Evolutionary conservation across 116 monocot species (phyloP), one percentile per base, ranked within the genome.

Genomic region (Trichopus zeylanicus): DNA sequence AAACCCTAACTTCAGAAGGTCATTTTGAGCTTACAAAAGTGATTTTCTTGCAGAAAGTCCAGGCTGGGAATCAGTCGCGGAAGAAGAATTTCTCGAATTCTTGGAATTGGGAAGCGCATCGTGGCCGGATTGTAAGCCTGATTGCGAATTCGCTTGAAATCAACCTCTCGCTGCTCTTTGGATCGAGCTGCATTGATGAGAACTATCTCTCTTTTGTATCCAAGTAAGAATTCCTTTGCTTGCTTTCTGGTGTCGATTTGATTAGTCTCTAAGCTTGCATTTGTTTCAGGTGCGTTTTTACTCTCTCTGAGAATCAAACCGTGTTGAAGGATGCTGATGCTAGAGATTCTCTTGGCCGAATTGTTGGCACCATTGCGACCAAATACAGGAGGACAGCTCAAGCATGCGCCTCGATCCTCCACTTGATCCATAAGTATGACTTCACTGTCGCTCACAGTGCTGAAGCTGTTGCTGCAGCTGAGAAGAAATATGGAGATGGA

Each of bases 101-200:
- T 29, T 99, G 92, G 92, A 99, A 89, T 62, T 88, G 76, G 80
- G 88, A 88, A 61, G 34, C 61, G 11, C 76, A 88, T 38, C 79
- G 99, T 51, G 57, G 78, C 26, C 79, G 83, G 31, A 82, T 99
- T 34, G 25, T 92, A 26, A 76, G 63, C 70, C 42, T 86, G 55
- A 77, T 99, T 57, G 92, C 99, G 20, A 99, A 76, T 62, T 99
- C 99, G 21, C 70, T 99, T 2, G 99, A 99, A 48, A 83, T 88
- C 29, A 81, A 92, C 63, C 66, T 85, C 26, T 74, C 78, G 2
- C 63, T 86, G 60, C 75, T 99, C 35, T 99, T 99, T 71, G 88
- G 99, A 18, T 70, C 77, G 1, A 61, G 65, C 32, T 76, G 67
- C 25, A 62, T 67, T 48, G 88, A 92, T 61, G 88, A 86, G 61